Evolutionary conservation across 73 alveolate species (phyloP), one percentile per base, ranked within the genome.

Genomic region (Paramecium tetraurelia): DNA sequence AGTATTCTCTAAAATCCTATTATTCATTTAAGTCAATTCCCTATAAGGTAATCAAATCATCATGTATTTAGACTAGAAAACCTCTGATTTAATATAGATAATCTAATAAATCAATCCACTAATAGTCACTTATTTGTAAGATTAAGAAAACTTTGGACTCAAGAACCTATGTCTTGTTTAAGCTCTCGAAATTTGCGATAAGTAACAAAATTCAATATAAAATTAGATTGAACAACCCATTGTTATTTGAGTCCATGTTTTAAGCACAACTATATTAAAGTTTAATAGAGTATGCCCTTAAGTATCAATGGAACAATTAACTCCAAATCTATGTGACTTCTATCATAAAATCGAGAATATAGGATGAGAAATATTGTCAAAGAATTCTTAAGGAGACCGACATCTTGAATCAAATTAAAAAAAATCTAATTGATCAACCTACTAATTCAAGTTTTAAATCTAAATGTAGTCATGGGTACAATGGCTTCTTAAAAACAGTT

Each of bases 221-320:
- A 0, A 5, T 11, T 35, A 72, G 86, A 72, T 72, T 72, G 20
- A 72, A 72, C n/a, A 72, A 72, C n/a, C 86, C 86, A 35, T 10
- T 72, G 16, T 29, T 72, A 36, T 72, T 72, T 36, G 86, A 72
- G 46, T 72, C 86, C 6, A 36, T 72, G 59, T 72, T 72, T 72
- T 18, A 72, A 33, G 57, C 57, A 12, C 38, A 72, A 36, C 6
- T 36, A 0, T 72, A 36, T 38, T 29, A 72, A 16, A 29, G 33
- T 33, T 18, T 72, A 31, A 36, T 72, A 8, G 86, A 36, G 16
- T 35, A n/a, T 5, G 57, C 59, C 8, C 11, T 40, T 1, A 5
- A 38, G 20, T 72, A 35, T 72, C 5, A 72, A 48, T 80, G 90
- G 90, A 80, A 80, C 24, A 80, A 80, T 43, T 22, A 80, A 24